These are phyloP conservation scores for Cetradonia linearis DNA, from an alignment of 495 filamentous ascomycete genomes.

Conservation along the genomic window DNA sequence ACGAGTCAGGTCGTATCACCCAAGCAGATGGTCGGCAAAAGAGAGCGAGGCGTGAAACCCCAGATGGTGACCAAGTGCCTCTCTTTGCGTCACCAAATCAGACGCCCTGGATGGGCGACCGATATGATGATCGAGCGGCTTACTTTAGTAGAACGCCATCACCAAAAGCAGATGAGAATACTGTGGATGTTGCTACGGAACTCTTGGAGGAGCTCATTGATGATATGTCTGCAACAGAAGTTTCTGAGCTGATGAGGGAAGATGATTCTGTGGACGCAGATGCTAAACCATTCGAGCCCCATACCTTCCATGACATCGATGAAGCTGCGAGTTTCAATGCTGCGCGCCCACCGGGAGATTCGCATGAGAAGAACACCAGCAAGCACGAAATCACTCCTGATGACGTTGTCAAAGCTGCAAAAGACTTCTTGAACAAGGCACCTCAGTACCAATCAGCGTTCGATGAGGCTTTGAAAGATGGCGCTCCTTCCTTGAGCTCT, in stretches of 20 bases:
- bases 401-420: slow-evolving; percentile 13
- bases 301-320: slow-evolving; percentile 34
- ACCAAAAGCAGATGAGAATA: slow-evolving; percentile 5
- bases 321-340: slow-evolving; percentile 32
- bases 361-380: slow-evolving; percentile 23
- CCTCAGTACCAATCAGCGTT: slow-evolving; percentile 23
- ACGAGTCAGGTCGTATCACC: slow-evolving; percentile 36
- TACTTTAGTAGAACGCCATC: slow-evolving; percentile 11
- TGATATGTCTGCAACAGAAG: slow-evolving; percentile 24
- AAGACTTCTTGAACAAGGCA: slow-evolving; percentile 24
- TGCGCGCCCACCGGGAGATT: slow-evolving; percentile 27
- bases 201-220: slow-evolving; percentile 24
- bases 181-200: slow-evolving; percentile 19
- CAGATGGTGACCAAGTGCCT: slow-evolving; percentile 57
- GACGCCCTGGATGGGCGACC: not conserved
- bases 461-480: not conserved
- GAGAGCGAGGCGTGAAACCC: slow-evolving; percentile 50
- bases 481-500: not conserved
- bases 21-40: slow-evolving; percentile 57
- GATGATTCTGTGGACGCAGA: slow-evolving; percentile 28
- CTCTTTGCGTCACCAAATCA: slow-evolving; percentile 54
- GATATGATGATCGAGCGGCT: slow-evolving; percentile 10
- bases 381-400: slow-evolving; percentile 19
- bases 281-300: slow-evolving; percentile 35
- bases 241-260: slow-evolving; percentile 18